Evolutionary conservation across 768 basidiomycete species (phyloP).

Genomic region (Exidia glandulosa): DNA sequence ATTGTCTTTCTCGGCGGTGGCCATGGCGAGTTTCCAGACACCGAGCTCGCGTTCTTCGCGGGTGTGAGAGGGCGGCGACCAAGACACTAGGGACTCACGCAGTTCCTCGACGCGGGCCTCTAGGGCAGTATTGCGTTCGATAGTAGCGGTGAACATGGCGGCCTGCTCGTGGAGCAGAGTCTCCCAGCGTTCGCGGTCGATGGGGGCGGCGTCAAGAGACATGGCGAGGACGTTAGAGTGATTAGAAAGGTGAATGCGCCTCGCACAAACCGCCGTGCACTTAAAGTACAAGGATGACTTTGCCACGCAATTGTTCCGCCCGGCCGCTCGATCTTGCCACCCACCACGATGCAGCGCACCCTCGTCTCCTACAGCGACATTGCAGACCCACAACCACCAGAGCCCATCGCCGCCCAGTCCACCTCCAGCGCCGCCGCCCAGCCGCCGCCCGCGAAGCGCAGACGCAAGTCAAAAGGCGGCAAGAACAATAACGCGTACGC

Average conservation of each 20-base stretch:
- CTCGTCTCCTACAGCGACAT: background rate
- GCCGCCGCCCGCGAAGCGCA: background rate
- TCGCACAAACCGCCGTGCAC: too few species aligned
- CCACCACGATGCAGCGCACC: background rate
- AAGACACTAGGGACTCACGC: background rate
- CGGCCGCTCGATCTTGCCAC: background rate
- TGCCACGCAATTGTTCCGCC: background rate
- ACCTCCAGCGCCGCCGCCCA: background rate
- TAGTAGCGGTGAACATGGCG: conserved; percentile 22
- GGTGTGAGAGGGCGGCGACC: background rate
- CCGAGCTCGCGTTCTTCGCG: conserved; percentile 45
- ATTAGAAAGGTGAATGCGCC: background rate
- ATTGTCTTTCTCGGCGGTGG: conserved; percentile 45
- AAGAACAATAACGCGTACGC: background rate
- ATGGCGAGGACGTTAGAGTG: background rate
- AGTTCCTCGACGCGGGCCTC: conserved; percentile 56
- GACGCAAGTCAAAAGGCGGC: background rate
- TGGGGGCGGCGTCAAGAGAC: background rate
- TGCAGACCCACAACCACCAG: background rate
- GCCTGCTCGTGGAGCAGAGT: background rate
- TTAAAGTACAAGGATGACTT: background rate
- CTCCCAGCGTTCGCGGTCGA: background rate
- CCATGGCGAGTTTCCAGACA: conserved; percentile 61
- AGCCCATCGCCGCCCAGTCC: background rate
- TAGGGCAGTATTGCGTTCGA: conserved; percentile 52